These are phyloP conservation scores for Setaria italica DNA, from an alignment of 202 grass and related monocot genomes.

Conservation along the genomic window DNA sequence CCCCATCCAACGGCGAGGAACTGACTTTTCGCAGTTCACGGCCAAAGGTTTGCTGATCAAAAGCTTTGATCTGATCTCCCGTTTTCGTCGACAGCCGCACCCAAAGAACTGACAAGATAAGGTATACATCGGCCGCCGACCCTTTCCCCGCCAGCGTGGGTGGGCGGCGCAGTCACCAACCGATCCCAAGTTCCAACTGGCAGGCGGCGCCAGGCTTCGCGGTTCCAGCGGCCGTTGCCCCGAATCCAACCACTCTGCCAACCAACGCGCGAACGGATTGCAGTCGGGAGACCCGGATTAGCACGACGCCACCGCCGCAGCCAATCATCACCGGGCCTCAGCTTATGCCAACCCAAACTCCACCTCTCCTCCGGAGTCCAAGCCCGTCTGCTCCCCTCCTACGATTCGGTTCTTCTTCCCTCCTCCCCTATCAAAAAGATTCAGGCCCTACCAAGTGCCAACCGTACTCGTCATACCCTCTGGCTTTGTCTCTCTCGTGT, in stretches of 20 bases:
- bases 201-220: neutral
- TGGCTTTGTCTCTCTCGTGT: constrained; percentile 20
- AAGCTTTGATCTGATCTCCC: neutral
- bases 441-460: neutral
- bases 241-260: constrained; percentile 47
- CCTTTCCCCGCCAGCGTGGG: constrained; percentile 34
- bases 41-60: neutral
- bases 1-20: neutral
- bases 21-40: neutral
- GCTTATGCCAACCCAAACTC: constrained; percentile 38
- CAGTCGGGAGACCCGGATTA: constrained; percentile 7
- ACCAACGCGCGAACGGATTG: constrained; percentile 39
- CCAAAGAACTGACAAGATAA: neutral
- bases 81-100: neutral
- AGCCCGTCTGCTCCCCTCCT: constrained; percentile 1
- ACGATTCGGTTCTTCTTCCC: constrained; percentile 5
- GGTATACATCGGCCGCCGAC: neutral
- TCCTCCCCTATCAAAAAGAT: neutral
- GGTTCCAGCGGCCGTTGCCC: constrained; percentile 25
- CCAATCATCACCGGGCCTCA: constrained; percentile 25
- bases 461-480: constrained; percentile 4
- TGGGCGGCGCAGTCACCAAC: constrained; percentile 32
- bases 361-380: constrained; percentile 6
- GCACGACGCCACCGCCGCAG: constrained; percentile 49
- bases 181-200: constrained; percentile 44